These are phyloP conservation scores for Lecanoromycetidae sp. DNA, from an alignment of 2,329 filamentous ascomycete species.

Conservation along the genomic window DNA sequence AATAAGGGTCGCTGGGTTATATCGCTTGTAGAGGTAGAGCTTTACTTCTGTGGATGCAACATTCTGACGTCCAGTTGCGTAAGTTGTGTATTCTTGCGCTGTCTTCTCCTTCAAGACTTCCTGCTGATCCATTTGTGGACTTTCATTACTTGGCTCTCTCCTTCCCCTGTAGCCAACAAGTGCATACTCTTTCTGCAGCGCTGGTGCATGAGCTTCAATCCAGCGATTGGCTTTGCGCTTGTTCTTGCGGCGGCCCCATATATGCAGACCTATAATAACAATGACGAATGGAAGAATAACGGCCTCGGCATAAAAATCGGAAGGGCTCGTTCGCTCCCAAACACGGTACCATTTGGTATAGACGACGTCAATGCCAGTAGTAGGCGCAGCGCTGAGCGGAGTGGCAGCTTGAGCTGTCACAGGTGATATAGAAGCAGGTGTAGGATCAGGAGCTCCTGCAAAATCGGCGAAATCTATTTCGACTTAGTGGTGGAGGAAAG, in stretches of 20 bases:
- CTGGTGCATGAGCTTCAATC: conserved; percentile 60
- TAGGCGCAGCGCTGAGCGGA: conserved; percentile 32
- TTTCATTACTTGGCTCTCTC: conserved; percentile 34
- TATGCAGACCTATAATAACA: conserved; percentile 63
- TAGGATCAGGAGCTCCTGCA: conserved; percentile 61
- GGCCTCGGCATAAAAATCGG: conserved; percentile 80
- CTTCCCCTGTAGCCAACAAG: conserved; percentile 65
- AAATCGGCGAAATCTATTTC: conserved; percentile 84
- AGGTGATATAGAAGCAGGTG: conserved; percentile 36
- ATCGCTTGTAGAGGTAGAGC: conserved; percentile 69
- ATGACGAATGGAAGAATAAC: conserved; percentile 65
- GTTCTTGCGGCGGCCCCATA: conserved; percentile 72
- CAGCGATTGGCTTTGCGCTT: conserved; percentile 67
- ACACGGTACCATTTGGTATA: conserved; percentile 96
- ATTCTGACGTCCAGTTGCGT: conserved; percentile 86
- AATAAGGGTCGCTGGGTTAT: conserved; percentile 61
- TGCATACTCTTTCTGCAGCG: conserved; percentile 71
- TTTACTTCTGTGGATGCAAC: conserved; percentile 81
- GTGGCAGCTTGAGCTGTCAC: conserved; percentile 27
- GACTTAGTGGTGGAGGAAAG: conserved; percentile 6
- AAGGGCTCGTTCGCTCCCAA: conserved; percentile 73
- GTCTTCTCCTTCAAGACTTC: conserved; percentile 72
- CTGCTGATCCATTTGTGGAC: conserved; percentile 40
- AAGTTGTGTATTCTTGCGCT: conserved; percentile 72
- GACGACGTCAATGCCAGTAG: conserved; percentile 41